A percentile compares a stretch with the other conserved stretches of the same genome.
These are phyloP conservation scores for Volvox reticuliferus DNA, from an alignment of 139 green algal genomes.

Conservation along the genomic window DNA sequence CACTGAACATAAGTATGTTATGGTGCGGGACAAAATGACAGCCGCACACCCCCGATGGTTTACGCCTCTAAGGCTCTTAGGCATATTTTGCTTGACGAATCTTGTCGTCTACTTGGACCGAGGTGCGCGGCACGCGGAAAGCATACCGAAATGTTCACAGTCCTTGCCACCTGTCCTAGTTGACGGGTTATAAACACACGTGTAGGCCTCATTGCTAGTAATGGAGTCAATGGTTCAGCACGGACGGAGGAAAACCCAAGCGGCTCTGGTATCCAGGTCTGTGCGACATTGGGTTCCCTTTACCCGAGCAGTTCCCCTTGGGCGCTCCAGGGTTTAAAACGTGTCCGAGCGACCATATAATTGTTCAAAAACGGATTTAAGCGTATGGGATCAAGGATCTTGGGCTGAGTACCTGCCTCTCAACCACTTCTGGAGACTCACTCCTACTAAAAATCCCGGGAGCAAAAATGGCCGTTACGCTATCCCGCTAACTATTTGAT, in stretches of 20 bases:
- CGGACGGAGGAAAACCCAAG: constrained; percentile 50
- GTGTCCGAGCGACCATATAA: too few species aligned
- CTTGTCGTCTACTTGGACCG: constrained; percentile 94
- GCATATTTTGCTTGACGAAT: constrained; percentile 84
- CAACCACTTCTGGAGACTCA: too few species aligned
- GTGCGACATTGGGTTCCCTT: not conserved
- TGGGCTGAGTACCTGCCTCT: too few species aligned
- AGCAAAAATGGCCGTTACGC: too few species aligned
- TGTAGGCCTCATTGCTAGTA: constrained; percentile 89
- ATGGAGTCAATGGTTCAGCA: constrained; percentile 89
- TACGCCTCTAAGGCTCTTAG: constrained; percentile 73
- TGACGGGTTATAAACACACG: not conserved
- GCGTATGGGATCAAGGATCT: too few species aligned
- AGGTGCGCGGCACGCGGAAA: constrained; percentile 58
- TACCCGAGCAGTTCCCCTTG: not conserved
- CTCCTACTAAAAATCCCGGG: too few species aligned
- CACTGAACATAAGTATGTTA: too few species aligned
- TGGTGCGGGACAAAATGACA: not conserved
- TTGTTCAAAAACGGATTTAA: too few species aligned
- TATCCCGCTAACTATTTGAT: too few species aligned
- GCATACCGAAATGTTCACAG: not conserved
- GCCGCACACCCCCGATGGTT: constrained; percentile 69
- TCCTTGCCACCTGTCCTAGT: too few species aligned
- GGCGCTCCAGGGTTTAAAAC: too few species aligned
- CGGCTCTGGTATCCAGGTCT: constrained; percentile 76